phyloP scores from a whole-genome alignment of 1,139 yeast genomes.

The Taiozyma sp. region DNA sequence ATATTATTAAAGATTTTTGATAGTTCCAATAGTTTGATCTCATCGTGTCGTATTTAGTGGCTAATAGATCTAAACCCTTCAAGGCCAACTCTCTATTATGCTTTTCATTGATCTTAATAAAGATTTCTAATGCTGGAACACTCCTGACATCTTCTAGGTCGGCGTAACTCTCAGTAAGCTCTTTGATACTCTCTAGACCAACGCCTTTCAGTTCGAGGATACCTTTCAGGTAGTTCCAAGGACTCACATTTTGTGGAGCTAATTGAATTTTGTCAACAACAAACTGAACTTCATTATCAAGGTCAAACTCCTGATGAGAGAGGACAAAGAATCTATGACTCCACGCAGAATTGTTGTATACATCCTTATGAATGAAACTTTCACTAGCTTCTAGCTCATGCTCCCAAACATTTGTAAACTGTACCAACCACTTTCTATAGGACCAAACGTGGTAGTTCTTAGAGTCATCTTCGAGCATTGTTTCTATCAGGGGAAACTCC shows the following conservation, averaged over 20 bases:
- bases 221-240: conserved; percentile 82
- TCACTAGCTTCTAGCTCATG: conserved; percentile 53
- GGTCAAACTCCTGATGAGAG: conserved; percentile 19
- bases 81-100: conserved; percentile 31
- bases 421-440: conserved; percentile 76
- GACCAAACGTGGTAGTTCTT: conserved; percentile 98
- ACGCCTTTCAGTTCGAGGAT: conserved; percentile 31
- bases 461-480: conserved; percentile 71
- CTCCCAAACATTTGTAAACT: conserved; percentile 42
- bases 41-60: conserved; percentile 57
- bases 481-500: conserved; percentile 59
- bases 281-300: conserved; percentile 42
- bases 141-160: conserved; percentile 23
- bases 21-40: conserved; percentile 63
- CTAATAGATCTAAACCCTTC: conserved; percentile 44
- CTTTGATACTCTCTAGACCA: conserved; percentile 34
- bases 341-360: conserved; percentile 94
- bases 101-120: conserved; percentile 46
- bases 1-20: conserved; percentile 10
- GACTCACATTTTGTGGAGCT: conserved; percentile 82
- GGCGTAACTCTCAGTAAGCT: conserved; percentile 38
- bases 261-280: conserved; percentile 40
- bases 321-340: conserved; percentile 63
- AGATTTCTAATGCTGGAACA: conserved; percentile 62
- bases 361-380: conserved; percentile 52